Base-by-base conservation (phyloP, 192 early-diverging fungal species). In the Coemansia sp. region DNA sequence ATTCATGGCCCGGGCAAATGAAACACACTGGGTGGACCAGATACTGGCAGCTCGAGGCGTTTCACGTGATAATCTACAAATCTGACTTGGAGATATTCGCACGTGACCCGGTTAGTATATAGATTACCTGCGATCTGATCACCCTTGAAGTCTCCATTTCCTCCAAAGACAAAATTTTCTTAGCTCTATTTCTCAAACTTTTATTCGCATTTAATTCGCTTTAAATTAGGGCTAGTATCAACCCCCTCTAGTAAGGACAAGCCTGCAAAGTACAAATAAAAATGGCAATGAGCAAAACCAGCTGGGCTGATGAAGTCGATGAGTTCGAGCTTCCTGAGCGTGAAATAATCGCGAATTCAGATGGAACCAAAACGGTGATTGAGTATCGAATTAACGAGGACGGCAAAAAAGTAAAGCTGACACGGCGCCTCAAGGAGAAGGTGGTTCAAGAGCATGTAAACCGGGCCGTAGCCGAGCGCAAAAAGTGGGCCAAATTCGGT, bases 351-450 rank as follows among this genome's bases (percentile, higher is more conserved):
- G 16, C 14, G 42, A 85, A 87, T 37, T 83, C 85, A 50, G 87
- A 93, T 56, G 92, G 89, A 19, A 89, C 92, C 59, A 89, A 88
- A 65, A 86, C 86, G 7, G 81, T 91, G 48, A 83, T 90, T 37
- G 88, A 92, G 78, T 86, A 88, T 79, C 82, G 80, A 55, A 73
- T 79, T n/a, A 96, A 93, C 58, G 93, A 92, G 20, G 89, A 93
- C 42, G 93, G 94, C 65, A 89, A 93, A 68, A 91, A 86, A 79
- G 92, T 96, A 45, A 93, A 91, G 78, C 80, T 92, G 56, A 92
- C 91, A 18, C 82, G 88, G 46, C 86, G 86, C 56, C 89, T 96
- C 41, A 82, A 85, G 53, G 86, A 85, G 43, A 92, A 87, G 72
- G 63, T 90, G 37, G 81, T 91, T 36, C 87, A 83, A 49, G 85